phyloP scores from a whole-genome alignment of 768 basidiomycete genomes.

The Hygrophoropsis aurantiaca region DNA sequence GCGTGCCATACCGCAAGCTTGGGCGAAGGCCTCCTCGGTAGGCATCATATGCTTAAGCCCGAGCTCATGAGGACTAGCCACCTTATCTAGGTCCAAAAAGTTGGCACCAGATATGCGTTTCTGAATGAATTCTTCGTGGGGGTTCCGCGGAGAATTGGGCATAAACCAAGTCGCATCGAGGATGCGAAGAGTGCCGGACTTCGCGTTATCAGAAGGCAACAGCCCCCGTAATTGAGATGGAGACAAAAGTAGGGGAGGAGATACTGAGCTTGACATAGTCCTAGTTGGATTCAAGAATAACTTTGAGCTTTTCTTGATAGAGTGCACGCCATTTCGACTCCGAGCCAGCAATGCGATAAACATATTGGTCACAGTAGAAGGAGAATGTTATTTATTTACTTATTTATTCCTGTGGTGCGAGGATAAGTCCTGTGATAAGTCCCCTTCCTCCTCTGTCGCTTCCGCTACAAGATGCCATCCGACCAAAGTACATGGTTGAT shows the following conservation, averaged over 20 bases:
- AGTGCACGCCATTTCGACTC: slow-evolving; percentile 7
- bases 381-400: slow-evolving; percentile 16
- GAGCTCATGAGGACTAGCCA: slow-evolving; percentile 70
- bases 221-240: slow-evolving; percentile 47
- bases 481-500: slow-evolving; percentile 96
- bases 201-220: slow-evolving; percentile 26
- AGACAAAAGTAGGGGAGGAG: slow-evolving; percentile 50
- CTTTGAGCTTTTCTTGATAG: not conserved
- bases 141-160: slow-evolving; percentile 79
- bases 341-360: slow-evolving; percentile 4
- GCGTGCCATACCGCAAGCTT: slow-evolving; percentile 70
- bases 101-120: slow-evolving; percentile 71
- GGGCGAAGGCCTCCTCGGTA: slow-evolving; percentile 61
- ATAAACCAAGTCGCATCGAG: slow-evolving; percentile 92
- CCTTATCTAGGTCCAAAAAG: slow-evolving; percentile 79
- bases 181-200: slow-evolving; percentile 36
- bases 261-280: slow-evolving; percentile 37
- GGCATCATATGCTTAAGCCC: slow-evolving; percentile 97
- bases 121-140: slow-evolving; percentile 63
- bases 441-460: too few species aligned
- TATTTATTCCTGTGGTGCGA: not conserved
- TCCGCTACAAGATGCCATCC: slow-evolving; percentile 71
- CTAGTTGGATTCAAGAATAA: slow-evolving; percentile 13
- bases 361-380: slow-evolving; percentile 2
- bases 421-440: slow-evolving; percentile 8